A percentile compares a stretch with the other conserved stretches of the same genome.
phyloP scores from a whole-genome alignment of 139 green algal species.

The Tetradesmus lagerheimii region DNA sequence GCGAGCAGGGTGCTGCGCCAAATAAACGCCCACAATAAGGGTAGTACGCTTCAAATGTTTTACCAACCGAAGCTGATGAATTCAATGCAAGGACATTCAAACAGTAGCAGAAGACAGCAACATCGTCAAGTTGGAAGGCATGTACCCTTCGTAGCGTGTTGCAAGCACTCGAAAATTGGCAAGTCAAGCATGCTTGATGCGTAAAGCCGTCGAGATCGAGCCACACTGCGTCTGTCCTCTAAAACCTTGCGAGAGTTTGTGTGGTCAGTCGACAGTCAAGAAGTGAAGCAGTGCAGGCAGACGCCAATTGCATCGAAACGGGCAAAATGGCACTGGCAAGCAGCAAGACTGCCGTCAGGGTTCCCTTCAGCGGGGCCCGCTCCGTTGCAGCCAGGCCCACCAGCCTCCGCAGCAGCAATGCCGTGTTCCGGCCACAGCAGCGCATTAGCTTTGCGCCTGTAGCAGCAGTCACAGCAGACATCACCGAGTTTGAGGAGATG shows the following conservation, averaged over 20 bases:
- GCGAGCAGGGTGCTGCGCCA: no score
- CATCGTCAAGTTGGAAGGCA: not conserved
- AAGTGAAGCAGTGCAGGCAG: not conserved
- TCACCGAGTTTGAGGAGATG: slow-evolving; percentile 34
- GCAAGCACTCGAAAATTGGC: not conserved
- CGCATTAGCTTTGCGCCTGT: not conserved
- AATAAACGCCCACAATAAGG: no score
- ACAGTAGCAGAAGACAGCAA: not conserved
- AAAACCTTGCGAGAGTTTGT: slow-evolving; percentile 8
- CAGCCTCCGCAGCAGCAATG: slow-evolving; percentile 3
- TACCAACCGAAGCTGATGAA: no score
- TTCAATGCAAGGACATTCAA: no score
- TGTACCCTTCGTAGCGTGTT: not conserved
- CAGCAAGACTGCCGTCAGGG: not conserved
- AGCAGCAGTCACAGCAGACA: slow-evolving; percentile 3
- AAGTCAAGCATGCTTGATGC: not conserved
- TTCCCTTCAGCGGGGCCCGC: slow-evolving; percentile 15
- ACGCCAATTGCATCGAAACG: not conserved
- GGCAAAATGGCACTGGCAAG: slow-evolving; percentile 30
- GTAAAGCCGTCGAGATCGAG: not conserved
- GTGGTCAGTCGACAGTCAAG: slow-evolving; percentile 2
- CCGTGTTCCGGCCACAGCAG: slow-evolving; percentile 4
- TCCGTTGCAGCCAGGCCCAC: slow-evolving; percentile 13
- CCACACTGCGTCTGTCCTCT: not conserved
- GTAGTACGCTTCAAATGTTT: no score